phyloP scores from a whole-genome alignment of 805 yeast species.

The Kodamaea hsintzibuensis region DNA sequence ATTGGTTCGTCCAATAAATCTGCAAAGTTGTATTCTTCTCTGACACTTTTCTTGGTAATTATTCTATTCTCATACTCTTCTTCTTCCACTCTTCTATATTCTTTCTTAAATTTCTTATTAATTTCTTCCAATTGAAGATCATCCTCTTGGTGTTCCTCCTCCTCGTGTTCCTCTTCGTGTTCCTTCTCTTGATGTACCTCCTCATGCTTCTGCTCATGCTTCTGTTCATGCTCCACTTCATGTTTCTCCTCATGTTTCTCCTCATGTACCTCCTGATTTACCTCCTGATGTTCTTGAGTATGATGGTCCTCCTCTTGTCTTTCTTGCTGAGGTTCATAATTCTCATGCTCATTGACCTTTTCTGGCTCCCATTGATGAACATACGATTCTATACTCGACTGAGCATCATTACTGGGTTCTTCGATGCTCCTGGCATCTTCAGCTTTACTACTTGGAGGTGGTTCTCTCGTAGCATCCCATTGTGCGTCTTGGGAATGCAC shows the following conservation, averaged over 20 bases:
- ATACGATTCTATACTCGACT: slow-evolving; percentile 17
- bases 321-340: not conserved
- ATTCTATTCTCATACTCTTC: not conserved
- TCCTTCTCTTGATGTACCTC: not conserved
- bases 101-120: not conserved
- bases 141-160: not conserved
- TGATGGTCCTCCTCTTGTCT: not conserved
- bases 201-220: not conserved
- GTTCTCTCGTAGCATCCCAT: slow-evolving; percentile 48
- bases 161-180: not conserved
- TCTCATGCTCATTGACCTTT: slow-evolving; percentile 4
- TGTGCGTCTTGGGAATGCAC: slow-evolving; percentile 20
- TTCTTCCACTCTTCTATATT: no score
- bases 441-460: slow-evolving; percentile 35
- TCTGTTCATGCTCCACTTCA: not conserved
- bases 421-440: slow-evolving; percentile 2
- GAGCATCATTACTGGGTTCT: not conserved
- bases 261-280: not conserved
- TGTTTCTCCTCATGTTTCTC: not conserved
- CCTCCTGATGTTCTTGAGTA: not conserved
- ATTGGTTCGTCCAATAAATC: not conserved
- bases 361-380: slow-evolving; percentile 32
- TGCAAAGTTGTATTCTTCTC: not conserved
- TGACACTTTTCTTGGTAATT: not conserved
- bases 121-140: not conserved